A percentile compares a stretch with the other conserved stretches of the same genome.
These are phyloP conservation scores for Thelonectria olida DNA, from an alignment of 2,329 filamentous ascomycete genomes.

Conservation along the genomic window DNA sequence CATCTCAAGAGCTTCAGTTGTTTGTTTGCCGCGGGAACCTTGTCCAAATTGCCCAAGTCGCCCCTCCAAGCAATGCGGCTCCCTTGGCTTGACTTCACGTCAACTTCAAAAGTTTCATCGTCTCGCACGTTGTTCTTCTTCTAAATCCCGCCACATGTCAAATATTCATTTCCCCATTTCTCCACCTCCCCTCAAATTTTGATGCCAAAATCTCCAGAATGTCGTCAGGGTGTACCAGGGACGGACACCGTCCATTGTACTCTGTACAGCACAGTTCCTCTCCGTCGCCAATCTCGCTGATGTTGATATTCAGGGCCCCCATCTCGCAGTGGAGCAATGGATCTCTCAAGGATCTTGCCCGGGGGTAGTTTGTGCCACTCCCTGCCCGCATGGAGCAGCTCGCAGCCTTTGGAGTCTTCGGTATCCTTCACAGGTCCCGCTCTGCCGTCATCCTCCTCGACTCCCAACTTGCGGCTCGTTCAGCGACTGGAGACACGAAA, in stretches of 20 bases:
- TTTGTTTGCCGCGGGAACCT: not conserved
- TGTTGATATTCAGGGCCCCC: constrained; percentile 26
- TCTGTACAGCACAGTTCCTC: not conserved
- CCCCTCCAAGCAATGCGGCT: not conserved
- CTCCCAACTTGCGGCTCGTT: constrained; percentile 11
- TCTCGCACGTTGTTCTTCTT: not conserved
- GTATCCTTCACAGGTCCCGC: constrained; percentile 24
- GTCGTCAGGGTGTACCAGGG: constrained; percentile 6
- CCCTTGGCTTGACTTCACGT: not conserved
- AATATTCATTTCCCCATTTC: not conserved
- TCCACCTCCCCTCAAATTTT: constrained; percentile 19
- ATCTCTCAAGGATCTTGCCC: constrained; percentile 22
- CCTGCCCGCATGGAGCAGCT: constrained; percentile 10
- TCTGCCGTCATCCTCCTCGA: constrained; percentile 24
- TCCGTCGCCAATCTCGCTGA: constrained; percentile 29
- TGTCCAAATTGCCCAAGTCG: not conserved
- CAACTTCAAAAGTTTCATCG: not conserved
- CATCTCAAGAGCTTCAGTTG: not conserved
- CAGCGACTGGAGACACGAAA: constrained; percentile 37
- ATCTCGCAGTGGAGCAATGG: constrained; percentile 16
- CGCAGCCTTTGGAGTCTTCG: constrained; percentile 22
- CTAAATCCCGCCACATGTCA: not conserved
- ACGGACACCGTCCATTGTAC: not conserved
- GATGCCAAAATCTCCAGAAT: constrained; percentile 21
- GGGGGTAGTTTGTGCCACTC: constrained; percentile 18